Base-by-base conservation (phyloP, 1,284 basidiomycete species). In the Sanghuangporus weigelae region DNA sequence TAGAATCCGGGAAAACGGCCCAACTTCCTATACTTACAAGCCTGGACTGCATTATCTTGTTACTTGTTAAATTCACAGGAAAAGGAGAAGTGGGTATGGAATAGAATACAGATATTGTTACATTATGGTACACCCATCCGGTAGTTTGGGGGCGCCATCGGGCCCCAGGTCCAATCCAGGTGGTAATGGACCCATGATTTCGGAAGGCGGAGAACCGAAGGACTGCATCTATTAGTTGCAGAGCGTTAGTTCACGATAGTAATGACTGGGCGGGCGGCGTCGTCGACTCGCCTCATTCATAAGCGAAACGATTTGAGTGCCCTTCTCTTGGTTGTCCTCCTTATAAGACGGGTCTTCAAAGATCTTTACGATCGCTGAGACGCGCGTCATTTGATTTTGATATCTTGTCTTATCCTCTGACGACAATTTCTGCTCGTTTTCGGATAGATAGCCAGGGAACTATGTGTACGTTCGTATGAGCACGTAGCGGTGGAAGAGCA, bases 121-220 rank as follows among this genome's bases (percentile, higher is more conserved):
- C 42, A 51, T 54, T 42, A 87, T 75, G 10, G 73, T 73, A 68
- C 87, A 89, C 1, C 74, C 77, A 0, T 83, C 84, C 3, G 81
- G 82, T 12, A 84, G 63, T 56, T 83, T 76, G 6, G 87, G 84
- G 54, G 84, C 69, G 0, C 85, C 84, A 57, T 90, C 86, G 2
- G 78, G 54, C 0, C 82, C 82, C 36, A 87, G 68, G 10, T 79
- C 84, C 59, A 92, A 77, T 21, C 90, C 93, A 3, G 93, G 84
- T 0, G 95, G 95, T 68, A 98, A 81, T 4, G 92, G 88, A 1
- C 96, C 96, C 86, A 97, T 93, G 61, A 98, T 86, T 72, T 96
- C 93, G 57, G 86, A 76, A 0, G 96, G 96, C 0, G 96, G 96
- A 11, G 92, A 86, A 2, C 96, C 96, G 64, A 89, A 82, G 38